These are phyloP conservation scores for Aspergillus sp. DNA, from an alignment of 2,329 filamentous ascomycete genomes.

Conservation along the genomic window DNA sequence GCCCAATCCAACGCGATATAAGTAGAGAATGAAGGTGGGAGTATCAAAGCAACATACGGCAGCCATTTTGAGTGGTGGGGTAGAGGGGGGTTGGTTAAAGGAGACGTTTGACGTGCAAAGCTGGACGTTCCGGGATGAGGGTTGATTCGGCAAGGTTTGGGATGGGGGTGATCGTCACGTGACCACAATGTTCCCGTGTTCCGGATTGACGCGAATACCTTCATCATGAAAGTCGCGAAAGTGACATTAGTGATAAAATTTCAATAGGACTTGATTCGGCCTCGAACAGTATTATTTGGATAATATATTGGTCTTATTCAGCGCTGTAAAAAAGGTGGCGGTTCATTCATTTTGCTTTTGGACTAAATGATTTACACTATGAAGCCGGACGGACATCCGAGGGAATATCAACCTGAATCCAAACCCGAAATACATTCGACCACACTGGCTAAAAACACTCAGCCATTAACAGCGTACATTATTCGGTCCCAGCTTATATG, in stretches of 20 bases:
- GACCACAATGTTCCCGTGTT: conserved; percentile 26
- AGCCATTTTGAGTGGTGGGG: conserved; percentile 42
- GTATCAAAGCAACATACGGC: conserved; percentile 33
- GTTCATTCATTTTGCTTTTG: conserved; percentile 30
- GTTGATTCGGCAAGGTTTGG: conserved; percentile 42
- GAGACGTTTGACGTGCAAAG: conserved; percentile 36
- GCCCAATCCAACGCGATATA: conserved; percentile 3
- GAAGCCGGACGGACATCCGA: conserved; percentile 23
- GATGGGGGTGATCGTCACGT: conserved; percentile 32
- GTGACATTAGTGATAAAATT: neutral
- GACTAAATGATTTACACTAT: conserved; percentile 40
- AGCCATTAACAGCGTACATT: conserved; percentile 25
- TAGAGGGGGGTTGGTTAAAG: conserved; percentile 28
- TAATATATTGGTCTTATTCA: neutral
- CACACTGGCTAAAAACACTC: conserved; percentile 22
- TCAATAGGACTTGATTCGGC: neutral
- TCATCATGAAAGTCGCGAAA: neutral
- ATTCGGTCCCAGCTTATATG: conserved; percentile 54
- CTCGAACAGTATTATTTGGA: neutral
- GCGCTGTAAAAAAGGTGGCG: conserved; percentile 2
- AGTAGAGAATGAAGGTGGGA: neutral
- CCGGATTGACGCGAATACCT: conserved; percentile 23
- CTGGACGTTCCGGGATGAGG: conserved; percentile 36
- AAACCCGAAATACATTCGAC: conserved; percentile 31
- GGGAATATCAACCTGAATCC: conserved; percentile 28